phyloP scores from a whole-genome alignment of 345 rosid genomes.

The Eucalyptus camaldulensis region DNA sequence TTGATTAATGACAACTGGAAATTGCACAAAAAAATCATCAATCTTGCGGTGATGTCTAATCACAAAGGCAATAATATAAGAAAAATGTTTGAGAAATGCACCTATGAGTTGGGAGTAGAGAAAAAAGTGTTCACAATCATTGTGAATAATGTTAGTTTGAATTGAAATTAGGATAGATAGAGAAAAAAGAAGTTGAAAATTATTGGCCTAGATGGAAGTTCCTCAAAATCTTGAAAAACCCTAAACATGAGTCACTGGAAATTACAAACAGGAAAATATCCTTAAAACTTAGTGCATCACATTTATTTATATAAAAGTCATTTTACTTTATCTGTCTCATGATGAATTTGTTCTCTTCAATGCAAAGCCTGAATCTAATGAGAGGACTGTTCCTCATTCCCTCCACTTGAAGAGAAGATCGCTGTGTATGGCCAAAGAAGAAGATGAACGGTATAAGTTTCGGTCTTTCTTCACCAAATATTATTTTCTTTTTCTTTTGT shows the following conservation, averaged over 20 bases:
- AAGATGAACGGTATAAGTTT: not conserved
- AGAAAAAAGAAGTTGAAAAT: not conserved
- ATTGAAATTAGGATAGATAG: not conserved
- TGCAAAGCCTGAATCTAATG: not conserved
- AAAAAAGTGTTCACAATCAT: too few species aligned
- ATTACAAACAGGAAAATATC: not conserved
- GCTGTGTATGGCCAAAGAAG: not conserved
- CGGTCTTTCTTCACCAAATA: not conserved
- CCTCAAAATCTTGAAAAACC: not conserved
- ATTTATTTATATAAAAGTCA: not conserved
- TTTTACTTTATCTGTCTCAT: not conserved
- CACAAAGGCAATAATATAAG: too few species aligned
- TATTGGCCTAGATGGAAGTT: not conserved
- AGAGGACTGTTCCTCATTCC: not conserved
- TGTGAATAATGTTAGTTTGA: too few species aligned
- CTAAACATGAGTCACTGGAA: not conserved
- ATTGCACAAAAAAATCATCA: too few species aligned
- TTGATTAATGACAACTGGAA: too few species aligned
- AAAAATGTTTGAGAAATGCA: too few species aligned
- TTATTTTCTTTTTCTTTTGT: not conserved
- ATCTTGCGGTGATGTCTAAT: too few species aligned
- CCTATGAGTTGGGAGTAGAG: too few species aligned
- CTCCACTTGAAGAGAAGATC: not conserved
- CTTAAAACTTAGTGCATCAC: not conserved
- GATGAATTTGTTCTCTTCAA: not conserved